phyloP scores from a whole-genome alignment of 805 yeast genomes.

The Lipomyces sp. region DNA sequence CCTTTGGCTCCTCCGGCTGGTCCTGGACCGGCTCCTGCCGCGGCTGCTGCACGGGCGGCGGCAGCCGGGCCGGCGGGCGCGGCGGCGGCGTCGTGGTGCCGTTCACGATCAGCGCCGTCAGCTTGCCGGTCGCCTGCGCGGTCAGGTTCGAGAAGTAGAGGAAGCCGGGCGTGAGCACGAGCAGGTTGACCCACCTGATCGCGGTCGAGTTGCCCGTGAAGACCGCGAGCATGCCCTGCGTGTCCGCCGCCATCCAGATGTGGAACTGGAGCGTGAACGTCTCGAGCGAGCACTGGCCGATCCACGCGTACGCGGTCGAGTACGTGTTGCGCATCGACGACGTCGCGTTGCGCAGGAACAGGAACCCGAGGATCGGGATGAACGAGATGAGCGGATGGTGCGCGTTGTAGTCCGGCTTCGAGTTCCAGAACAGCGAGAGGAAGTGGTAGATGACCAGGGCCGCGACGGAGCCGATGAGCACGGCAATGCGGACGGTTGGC shows the following conservation, averaged over 20 bases:
- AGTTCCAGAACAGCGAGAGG: conserved; percentile 11
- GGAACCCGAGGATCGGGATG: conserved; percentile 28
- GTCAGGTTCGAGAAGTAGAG: conserved; percentile 21
- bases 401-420: conserved; percentile 26
- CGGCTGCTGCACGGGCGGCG: not conserved
- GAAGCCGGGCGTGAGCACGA: conserved; percentile 25
- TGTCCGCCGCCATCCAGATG: conserved; percentile 33
- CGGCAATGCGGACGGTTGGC: conserved; percentile 19
- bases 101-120: conserved; percentile 20
- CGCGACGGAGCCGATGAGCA: conserved; percentile 15
- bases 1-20: not conserved
- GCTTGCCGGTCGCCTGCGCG: conserved; percentile 24
- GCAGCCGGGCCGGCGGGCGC: conserved; percentile 2
- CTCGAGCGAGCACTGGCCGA: conserved; percentile 32
- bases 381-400: conserved; percentile 24
- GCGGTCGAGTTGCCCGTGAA: conserved; percentile 6
- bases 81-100: conserved; percentile 8
- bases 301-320: conserved; percentile 30
- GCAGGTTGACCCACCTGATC: conserved; percentile 5
- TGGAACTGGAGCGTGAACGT: conserved; percentile 33
- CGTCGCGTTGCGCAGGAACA: conserved; percentile 28
- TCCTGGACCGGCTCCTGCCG: not conserved
- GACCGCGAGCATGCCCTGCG: conserved; percentile 27
- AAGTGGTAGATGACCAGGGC: conserved; percentile 17
- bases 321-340: conserved; percentile 23